Percentiles rank a stretch among this genome's conserved stretches.
Conservation (phyloP, 495 filamentous ascomycete species). For the Podospora pseudocomata region DNA sequence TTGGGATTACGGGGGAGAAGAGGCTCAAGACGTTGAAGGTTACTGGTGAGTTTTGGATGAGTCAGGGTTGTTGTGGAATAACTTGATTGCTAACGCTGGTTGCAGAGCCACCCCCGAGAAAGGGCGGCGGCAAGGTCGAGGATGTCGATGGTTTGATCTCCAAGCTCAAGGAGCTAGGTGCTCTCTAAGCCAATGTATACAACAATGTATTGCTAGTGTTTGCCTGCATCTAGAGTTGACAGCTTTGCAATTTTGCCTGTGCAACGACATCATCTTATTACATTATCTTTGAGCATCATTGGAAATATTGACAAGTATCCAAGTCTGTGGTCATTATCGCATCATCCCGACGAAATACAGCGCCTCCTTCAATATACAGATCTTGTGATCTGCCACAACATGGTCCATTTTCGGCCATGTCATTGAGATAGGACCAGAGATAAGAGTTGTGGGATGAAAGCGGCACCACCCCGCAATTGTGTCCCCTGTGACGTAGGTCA, state of each 20-base stretch:
- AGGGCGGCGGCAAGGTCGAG: conserved; percentile 95
- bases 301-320: background rate
- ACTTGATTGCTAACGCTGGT: background rate
- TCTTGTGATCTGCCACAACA: background rate
- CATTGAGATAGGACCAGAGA: background rate
- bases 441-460: background rate
- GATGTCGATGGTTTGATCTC: conserved; percentile 89
- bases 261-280: conserved; percentile 2
- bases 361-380: background rate
- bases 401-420: background rate
- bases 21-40: conserved; percentile 87
- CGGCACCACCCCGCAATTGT: conserved; percentile 3
- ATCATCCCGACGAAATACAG: background rate
- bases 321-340: background rate
- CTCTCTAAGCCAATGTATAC: conserved; percentile 53
- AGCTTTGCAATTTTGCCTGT: background rate
- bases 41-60: conserved; percentile 54
- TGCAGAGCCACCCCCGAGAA: conserved; percentile 76
- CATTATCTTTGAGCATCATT: background rate
- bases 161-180: conserved; percentile 93
- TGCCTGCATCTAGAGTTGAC: background rate
- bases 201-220: conserved; percentile 2
- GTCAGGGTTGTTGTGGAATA: background rate
- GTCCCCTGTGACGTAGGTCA: conserved; percentile 1
- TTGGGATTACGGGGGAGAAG: conserved; percentile 66